Evolutionary conservation across 192 early-diverging fungal species (phyloP), one percentile per base, ranked within the genome.

Genomic region (Backusella tarrabulga): DNA sequence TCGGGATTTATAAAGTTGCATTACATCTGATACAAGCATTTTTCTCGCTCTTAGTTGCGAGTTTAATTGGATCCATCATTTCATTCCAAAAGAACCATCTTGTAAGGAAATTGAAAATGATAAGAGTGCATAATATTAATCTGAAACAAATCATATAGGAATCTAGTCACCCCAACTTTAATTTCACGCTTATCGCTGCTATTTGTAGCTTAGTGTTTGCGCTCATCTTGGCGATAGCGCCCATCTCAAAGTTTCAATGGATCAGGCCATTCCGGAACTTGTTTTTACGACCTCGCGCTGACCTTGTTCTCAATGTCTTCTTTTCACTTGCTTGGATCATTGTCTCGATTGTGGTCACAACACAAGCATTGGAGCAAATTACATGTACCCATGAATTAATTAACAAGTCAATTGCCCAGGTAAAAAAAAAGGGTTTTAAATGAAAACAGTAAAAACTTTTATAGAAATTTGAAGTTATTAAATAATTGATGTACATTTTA

Each of bases 301-400:
- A 36, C 15, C 41, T 72, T 26, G 42, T 50, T n/a, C 29, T 72
- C 9, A 50, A 41, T 19, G 6, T 36, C 12, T 46, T 72, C 26
- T 46, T 72, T 1, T 32, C 44, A 23, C 29, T 72, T 72, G 44
- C 41, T 17, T 72, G 71, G 71, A 46, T 72, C 40, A 41, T 40
- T 32, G 71, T 44, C 11, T 44, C 42, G 40, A 32, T 72, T 19
- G 21, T 44, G 6, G 29, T 72, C 11, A 72, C 71, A 0, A 41
- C 71, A 1, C 44, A 72, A 32, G 41, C 71, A 50, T 32, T 44
- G 6, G 42, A 72, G 8, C n/a, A 29, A 40, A 26, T 23, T 42
- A 71, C 7, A 21, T 72, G 71, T 44, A 50, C 21, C 56, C 56
- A 12, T 63, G 56, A 63, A 32, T 23, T 46, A 15, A 29, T 29